Conservation (phyloP, 345 rosid genomes). For the Lenwebbia sp. region DNA sequence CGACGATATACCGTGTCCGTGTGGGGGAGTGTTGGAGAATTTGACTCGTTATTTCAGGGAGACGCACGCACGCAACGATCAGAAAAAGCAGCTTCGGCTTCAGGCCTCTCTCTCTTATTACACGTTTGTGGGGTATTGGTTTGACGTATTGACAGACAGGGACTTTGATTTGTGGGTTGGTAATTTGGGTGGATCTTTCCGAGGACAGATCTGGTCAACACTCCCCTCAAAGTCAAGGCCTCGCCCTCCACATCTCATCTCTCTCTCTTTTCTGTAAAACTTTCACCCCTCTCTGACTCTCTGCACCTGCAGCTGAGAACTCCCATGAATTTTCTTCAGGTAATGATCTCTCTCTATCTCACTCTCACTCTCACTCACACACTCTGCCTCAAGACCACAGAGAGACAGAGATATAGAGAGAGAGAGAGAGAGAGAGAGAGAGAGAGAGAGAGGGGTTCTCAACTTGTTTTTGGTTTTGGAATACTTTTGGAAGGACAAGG, state of each 20-base stretch:
- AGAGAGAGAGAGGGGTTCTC: not conserved
- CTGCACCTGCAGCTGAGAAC: constrained; percentile 1
- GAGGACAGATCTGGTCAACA: constrained; percentile 25
- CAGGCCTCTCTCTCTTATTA: not conserved
- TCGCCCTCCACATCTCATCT: not conserved
- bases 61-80: not conserved
- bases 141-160: not conserved
- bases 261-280: not conserved
- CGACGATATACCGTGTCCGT: not conserved
- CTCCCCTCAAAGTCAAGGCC: constrained; percentile 5
- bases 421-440: not conserved
- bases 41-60: not conserved
- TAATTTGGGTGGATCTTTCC: constrained; percentile 21
- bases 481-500: not conserved
- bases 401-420: not conserved
- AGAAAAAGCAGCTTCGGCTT: not conserved
- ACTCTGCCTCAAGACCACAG: not conserved
- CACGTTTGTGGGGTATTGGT: not conserved
- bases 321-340: not conserved
- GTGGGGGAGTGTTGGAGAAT: not conserved
- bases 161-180: constrained; percentile 5
- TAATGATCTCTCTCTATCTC: not conserved
- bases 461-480: not conserved
- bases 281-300: not conserved
- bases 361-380: too few relatives aligned